Base-by-base conservation (phyloP, 352 stramenopile genomes). In the Phytophthora macrochlamydospora region DNA sequence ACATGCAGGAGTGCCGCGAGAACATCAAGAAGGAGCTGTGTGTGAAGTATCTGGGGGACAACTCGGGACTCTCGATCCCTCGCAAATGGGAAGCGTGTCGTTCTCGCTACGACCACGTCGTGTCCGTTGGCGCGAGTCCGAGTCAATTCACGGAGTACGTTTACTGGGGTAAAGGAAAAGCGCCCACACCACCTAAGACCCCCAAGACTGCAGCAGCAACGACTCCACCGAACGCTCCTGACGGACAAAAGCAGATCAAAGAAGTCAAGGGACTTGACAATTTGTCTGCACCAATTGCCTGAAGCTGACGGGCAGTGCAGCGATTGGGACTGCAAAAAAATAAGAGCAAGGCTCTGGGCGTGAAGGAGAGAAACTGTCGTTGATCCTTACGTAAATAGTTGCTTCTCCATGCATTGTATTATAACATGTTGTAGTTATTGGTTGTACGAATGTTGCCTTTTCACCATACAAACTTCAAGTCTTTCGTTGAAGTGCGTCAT, bases 11-110 rank as follows among this genome's bases (percentile, higher is more conserved):
- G 5, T 69, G 35, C 43, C 29, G 42, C 3, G 44, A 67, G 7
- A 31, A 58, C 13, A 51, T 18, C 35, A 71, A 49, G 32, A 50
- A 31, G 46, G 51, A 68, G 4, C 38, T 75, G 56, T 68, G 67
- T 48, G 37, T 68, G 33, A 32, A 59, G 6, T 69, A 71, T 43
- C 38, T 75, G 29, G 42, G 48, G 6, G 43, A 69, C 35, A 32
- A 45, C 12, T 63, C 40, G 11, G 60, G 55, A 8, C 44, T 67
- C 9, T 42, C 48, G 32, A 55, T 73, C 3, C 66, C 60, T 5
- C 60, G 50, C 33, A 73, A 66, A 28, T 73, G 66, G 66, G 60
- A 73, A 24, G 33, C 11, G 1, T 65, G 60, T 35, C 59, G 54
- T 24, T 29, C 53, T n/a, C 59, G 59, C 0, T 65, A 61, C 31